Conservation (phyloP, 2,329 filamentous ascomycete genomes). For the Aureobasidium sp. region DNA sequence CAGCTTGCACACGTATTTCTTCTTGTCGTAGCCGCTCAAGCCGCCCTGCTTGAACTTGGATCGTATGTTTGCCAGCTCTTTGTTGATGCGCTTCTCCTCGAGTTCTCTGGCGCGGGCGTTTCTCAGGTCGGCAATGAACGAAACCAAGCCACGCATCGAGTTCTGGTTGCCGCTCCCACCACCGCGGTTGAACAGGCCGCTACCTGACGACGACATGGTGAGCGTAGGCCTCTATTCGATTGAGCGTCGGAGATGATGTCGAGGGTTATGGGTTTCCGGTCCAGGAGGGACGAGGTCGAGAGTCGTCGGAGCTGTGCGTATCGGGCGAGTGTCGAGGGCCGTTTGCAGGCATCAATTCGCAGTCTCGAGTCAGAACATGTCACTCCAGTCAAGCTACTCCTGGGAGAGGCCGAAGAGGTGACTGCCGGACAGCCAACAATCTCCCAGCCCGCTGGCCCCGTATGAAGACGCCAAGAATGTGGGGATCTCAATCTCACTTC, state of each 20-base stretch:
- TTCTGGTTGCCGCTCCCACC: constrained; percentile 27
- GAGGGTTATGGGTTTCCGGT: background rate
- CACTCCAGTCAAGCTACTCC: background rate
- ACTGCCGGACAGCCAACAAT: background rate
- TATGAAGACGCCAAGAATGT: background rate
- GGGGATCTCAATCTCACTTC: constrained; percentile 5
- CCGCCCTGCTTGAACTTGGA: constrained; percentile 90
- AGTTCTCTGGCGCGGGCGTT: constrained; percentile 92
- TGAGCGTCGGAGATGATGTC: background rate
- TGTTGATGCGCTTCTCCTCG: constrained; percentile 99
- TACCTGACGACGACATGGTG: constrained; percentile 22
- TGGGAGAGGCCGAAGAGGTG: background rate
- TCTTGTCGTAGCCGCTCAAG: constrained; percentile 95
- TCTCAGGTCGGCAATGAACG: constrained; percentile 94
- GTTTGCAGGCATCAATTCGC: background rate
- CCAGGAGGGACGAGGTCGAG: background rate
- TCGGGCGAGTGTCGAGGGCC: background rate
- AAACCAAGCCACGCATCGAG: constrained; percentile 64
- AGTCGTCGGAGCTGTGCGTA: background rate
- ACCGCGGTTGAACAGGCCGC: constrained; percentile 31
- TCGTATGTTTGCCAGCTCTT: constrained; percentile 95
- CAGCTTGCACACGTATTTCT: constrained; percentile 99
- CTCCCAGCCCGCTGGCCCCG: background rate
- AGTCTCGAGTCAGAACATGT: constrained; percentile 2
- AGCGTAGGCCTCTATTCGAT: background rate